Evolutionary conservation across 768 basidiomycete genomes (phyloP).

Genomic region (Tubosaeta sp.): DNA sequence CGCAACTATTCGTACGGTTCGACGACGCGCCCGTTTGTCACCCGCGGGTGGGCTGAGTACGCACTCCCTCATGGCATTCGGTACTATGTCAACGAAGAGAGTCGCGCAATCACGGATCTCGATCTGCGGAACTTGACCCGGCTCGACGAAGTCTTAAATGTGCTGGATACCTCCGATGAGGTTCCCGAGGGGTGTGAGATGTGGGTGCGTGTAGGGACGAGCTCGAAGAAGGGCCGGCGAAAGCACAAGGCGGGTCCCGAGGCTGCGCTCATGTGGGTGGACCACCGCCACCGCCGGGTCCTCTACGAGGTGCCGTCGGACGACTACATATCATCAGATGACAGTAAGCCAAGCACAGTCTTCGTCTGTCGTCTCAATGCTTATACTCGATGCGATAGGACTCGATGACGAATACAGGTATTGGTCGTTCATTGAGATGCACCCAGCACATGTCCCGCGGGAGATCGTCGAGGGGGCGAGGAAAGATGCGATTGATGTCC

Average conservation of each 20-base stretch:
- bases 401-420: conserved; percentile 76
- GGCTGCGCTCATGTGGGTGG: conserved; percentile 55
- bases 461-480: conserved; percentile 52
- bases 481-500: conserved; percentile 66
- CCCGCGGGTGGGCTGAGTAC: conserved; percentile 71
- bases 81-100: conserved; percentile 66
- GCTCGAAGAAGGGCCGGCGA: conserved; percentile 26
- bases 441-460: conserved; percentile 63
- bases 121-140: conserved; percentile 53
- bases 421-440: conserved; percentile 76
- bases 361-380: background rate
- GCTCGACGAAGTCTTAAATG: conserved; percentile 40
- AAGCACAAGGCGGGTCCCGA: conserved; percentile 29
- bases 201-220: conserved; percentile 52
- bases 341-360: conserved; percentile 32
- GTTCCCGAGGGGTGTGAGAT: conserved; percentile 50
- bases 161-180: conserved; percentile 26
- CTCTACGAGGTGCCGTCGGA: conserved; percentile 41
- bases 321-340: conserved; percentile 30
- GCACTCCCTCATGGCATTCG: conserved; percentile 66
- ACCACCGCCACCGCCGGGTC: conserved; percentile 57
- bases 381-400: conserved; percentile 36
- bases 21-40: conserved; percentile 17
- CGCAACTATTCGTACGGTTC: conserved; percentile 27
- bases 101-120: conserved; percentile 64